Evolutionary conservation across 2,329 filamentous ascomycete genomes (phyloP), one percentile per base, ranked within the genome.

Genomic region (Pezicula radicicola): DNA sequence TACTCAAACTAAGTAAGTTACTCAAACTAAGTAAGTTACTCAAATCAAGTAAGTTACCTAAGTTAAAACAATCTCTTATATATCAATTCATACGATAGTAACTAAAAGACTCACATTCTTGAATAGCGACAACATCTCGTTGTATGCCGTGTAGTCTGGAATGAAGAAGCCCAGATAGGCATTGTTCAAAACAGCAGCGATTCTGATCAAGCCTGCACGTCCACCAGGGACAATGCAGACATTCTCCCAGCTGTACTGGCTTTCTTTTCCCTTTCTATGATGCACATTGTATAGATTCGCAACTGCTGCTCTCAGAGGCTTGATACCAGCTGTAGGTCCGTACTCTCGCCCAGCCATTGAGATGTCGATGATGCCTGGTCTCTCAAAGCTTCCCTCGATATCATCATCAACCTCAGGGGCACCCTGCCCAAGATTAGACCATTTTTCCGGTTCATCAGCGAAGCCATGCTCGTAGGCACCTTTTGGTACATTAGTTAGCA

Each of bases 171-270:
- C 90, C 57, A 97, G 78, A 66, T 96, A 96, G 50, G 91, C 87
- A 69, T 96, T 96, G 58, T 93, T 93, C 61, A 97, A 74, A 6
- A 97, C 91, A 48, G 93, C 93, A 18, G 93, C 93, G 68, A 97
- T 97, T 62, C 93, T 84, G 68, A 97, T 97, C 72, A 97, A 76
- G 46, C 93, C 93, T 33, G 93, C 93, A 63, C 93, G 84, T 37
- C 93, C 93, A 70, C 92, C 92, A 43, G 93, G 93, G 3, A 97
- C 93, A 68, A 97, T 96, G 69, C 89, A 92, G 16, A 97, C 93
- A 70, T 97, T 97, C 77, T 97, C 93, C 88, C 90, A 97, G 6
- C 89, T 95, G 70, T 97, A 97, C 73, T 95, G 80, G 71, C 88
- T 93, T 10, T 84, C 79, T 75, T 94, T 95, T 66, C 88, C 91